Evolutionary conservation across 108 stramenopile species (phyloP), one percentile per base, ranked within the genome.

Genomic region (Chaetoceros muelleri): DNA sequence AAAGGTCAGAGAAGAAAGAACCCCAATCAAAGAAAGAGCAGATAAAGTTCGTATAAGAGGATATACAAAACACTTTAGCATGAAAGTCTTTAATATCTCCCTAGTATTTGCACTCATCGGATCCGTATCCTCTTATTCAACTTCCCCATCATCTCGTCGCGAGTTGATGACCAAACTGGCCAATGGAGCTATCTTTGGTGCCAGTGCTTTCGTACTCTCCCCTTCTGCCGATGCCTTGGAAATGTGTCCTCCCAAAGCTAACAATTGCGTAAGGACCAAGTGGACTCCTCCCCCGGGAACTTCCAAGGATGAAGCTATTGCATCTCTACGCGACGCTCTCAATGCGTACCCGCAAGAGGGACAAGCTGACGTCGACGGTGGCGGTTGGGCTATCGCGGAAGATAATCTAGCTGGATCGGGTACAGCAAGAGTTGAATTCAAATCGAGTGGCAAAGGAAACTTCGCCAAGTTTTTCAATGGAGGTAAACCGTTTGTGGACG

Each of bases 401-500:
- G 81, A 84, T 60, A 49, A 61, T 3, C 75, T 85, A 26, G 53
- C 55, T 13, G 46, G 46, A 16, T 44, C 52, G 10, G 82, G 84
- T 7, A 57, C 44, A 2, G 76, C 78, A 20, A 44, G 61, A 24
- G 52, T 87, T 44, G 90, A 91, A 52, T 91, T 74, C 66, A 80
- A 76, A 30, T 75, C 73, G 19, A 65, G 68, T 28, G 85, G 85
- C 0, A 81, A 81, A 55, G 85, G 84, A 2, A 73, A 72, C 57
- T 87, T 85, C 52, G 90, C 90, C 23, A 93, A 82, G 60, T 66
- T 74, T 22, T 81, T 93, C 67, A 93, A 93, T 52, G 86, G 69
- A 25, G 87, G 87, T n/a, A 88, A 82, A 46, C 86, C 90, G 18
- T 93, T 88, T 58, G 66, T 84, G 0, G 90, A 93, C 61, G 90